phyloP scores from a whole-genome alignment of 768 basidiomycete species.

The Kwoniella dendrophila region DNA sequence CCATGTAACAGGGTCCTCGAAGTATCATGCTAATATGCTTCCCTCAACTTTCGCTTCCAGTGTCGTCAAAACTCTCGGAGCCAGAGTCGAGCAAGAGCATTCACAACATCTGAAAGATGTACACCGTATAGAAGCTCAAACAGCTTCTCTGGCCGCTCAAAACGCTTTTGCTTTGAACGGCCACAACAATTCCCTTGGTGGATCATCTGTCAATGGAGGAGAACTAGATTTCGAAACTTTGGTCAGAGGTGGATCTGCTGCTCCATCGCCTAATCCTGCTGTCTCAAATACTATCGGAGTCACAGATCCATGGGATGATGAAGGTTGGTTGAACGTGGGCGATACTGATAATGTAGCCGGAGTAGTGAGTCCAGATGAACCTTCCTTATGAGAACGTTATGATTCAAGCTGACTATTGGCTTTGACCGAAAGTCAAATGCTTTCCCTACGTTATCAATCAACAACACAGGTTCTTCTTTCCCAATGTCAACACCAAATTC shows the following conservation, averaged over 20 bases:
- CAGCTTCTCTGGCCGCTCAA: slow-evolving; percentile 56
- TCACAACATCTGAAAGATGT: slow-evolving; percentile 89
- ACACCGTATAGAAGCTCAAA: slow-evolving; percentile 78
- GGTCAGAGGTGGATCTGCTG: slow-evolving; percentile 37
- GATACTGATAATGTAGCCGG: slow-evolving; percentile 9
- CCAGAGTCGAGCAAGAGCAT: slow-evolving; percentile 91
- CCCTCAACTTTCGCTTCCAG: slow-evolving; percentile 16
- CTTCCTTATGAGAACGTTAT: neutral
- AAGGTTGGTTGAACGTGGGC: slow-evolving; percentile 37
- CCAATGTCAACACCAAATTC: neutral
- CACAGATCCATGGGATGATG: slow-evolving; percentile 47
- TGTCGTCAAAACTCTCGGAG: slow-evolving; percentile 61
- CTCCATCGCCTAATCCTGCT: slow-evolving; percentile 16
- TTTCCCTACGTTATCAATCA: slow-evolving; percentile 24
- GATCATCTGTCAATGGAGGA: slow-evolving; percentile 51
- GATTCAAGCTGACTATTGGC: neutral
- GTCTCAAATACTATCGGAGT: neutral
- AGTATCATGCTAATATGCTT: neutral
- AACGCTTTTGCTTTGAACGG: slow-evolving; percentile 60
- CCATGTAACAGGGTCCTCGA: neutral
- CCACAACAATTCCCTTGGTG: too few relatives aligned
- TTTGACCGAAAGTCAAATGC: slow-evolving; percentile 8
- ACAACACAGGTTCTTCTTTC: slow-evolving; percentile 19
- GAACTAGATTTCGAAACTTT: slow-evolving; percentile 72
- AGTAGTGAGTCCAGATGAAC: slow-evolving; percentile 1